A percentile compares a stretch with the other conserved stretches of the same genome.
phyloP scores from a whole-genome alignment of 106 monocot species.

The Apostasia shenzhenica region DNA sequence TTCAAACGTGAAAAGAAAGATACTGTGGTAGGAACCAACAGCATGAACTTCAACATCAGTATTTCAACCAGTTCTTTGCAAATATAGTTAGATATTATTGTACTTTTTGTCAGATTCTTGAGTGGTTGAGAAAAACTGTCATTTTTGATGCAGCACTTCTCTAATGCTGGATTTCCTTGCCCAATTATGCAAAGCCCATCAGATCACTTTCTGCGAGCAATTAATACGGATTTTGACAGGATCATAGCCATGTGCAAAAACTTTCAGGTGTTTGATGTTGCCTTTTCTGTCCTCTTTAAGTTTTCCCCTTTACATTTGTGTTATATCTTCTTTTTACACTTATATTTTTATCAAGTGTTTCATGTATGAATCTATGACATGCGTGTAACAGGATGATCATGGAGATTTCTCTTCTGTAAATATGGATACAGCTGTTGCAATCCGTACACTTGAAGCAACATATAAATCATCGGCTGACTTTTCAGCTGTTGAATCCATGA shows the following conservation, averaged over 20 bases:
- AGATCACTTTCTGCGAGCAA: slow-evolving; percentile 95
- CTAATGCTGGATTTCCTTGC: slow-evolving; percentile 97
- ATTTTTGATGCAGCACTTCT: slow-evolving; percentile 73
- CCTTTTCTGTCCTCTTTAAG: not conserved
- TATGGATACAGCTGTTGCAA: slow-evolving; percentile 99
- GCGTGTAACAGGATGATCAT: slow-evolving; percentile 72
- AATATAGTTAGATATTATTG: no score
- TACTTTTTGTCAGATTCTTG: no score
- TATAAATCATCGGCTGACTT: slow-evolving; percentile 83
- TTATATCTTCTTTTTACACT: not conserved
- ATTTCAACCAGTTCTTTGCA: no score
- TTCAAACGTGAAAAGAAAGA: no score
- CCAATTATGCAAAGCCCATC: slow-evolving; percentile 99
- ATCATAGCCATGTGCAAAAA: slow-evolving; percentile 98
- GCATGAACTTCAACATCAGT: no score
- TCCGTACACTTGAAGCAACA: slow-evolving; percentile 93
- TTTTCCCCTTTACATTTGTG: not conserved
- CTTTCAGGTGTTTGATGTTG: slow-evolving; percentile 59
- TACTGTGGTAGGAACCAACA: no score
- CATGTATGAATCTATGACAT: slow-evolving; percentile 4
- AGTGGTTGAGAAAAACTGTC: not conserved
- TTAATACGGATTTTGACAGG: slow-evolving; percentile 96
- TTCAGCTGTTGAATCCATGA: slow-evolving; percentile 69
- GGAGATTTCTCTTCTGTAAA: slow-evolving; percentile 96
- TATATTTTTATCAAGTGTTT: slow-evolving; percentile 10